Evolutionary conservation across 2,329 filamentous ascomycete species (phyloP), one percentile per base, ranked within the genome.

Genomic region (Bipolaris zeicola): DNA sequence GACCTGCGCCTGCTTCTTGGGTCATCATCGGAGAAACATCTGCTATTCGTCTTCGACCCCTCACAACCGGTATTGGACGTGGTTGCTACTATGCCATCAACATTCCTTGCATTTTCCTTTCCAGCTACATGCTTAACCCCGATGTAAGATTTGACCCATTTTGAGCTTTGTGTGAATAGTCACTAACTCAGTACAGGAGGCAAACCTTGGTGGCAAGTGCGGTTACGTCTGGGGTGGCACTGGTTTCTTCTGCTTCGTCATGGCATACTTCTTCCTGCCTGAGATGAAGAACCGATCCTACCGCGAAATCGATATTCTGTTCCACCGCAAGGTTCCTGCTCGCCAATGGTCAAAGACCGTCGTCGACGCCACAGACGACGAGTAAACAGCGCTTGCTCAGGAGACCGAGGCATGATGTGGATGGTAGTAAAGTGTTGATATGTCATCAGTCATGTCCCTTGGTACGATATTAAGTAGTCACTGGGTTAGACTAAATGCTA

Each of bases 1-100:
- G 84, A 63, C 85, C 85, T 24, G 87, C 85, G 1, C 87, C 87
- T 44, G 83, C 84, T 38, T 88, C 86, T 8, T 89, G 83, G 82
- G 83, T 85, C 75, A 86, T 89, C 63, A 89, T 89, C 44, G 85
- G 83, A 63, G 87, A 89, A 74, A 89, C 87, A 2, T 87, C 87
- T 0, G 77, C 87, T 48, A 82, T 89, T 52, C 86, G 87, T 59
- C 85, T 89, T 28, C 74, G 87, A 45, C 84, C 87, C 44, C 76
- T 89, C n/a, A 89, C 84, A 3, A 89, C 86, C 22, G 87, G 86
- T 73, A 75, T 88, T 47, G 87, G 87, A 69, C 86, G 87, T 69
- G 86, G 76, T 50, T 76, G 79, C 11, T 89, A 89, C 80, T 89
- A 89, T 75, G 65, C 87, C 5, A 77, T 86, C 59, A 82, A 89